Percentiles rank a stretch among this genome's conserved stretches.
Conservation (phyloP, 1,284 basidiomycete species). For the Fomitiporia mediterranea region DNA sequence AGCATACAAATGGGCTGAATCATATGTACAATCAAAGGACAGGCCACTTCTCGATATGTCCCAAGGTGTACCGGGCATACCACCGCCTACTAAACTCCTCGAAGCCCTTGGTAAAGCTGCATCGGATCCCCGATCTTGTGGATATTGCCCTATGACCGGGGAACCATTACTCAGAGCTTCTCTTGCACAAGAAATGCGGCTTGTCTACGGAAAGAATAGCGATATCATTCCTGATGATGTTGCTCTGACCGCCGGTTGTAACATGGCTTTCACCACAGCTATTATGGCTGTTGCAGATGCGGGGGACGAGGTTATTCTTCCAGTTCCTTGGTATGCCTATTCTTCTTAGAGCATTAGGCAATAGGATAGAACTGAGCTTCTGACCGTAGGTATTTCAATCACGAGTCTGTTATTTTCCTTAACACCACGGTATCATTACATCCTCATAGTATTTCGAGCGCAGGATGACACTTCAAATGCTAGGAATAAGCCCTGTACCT, state of each 20-base stretch:
- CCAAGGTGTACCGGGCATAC: constrained; percentile 69
- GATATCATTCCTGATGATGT: constrained; percentile 55
- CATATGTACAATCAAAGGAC: constrained; percentile 40
- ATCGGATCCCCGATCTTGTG: constrained; percentile 43
- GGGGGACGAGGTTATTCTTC: constrained; percentile 76
- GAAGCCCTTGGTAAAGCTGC: constrained; percentile 45
- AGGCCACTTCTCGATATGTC: constrained; percentile 70
- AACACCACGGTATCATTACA: constrained; percentile 17
- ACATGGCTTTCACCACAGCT: constrained; percentile 64
- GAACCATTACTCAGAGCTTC: constrained; percentile 53
- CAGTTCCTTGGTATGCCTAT: constrained; percentile 61
- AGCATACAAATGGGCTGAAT: constrained; percentile 60
- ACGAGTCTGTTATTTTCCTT: constrained; percentile 42
- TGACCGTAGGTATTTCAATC: constrained; percentile 66
- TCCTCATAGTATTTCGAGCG: constrained; percentile 6
- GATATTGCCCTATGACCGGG: constrained; percentile 68
- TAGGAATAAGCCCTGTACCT: constrained; percentile 59
- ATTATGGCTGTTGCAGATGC: constrained; percentile 64
- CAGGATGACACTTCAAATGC: constrained; percentile 71
- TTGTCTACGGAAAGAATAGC: constrained; percentile 48
- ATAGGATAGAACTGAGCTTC: not conserved
- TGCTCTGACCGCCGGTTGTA: constrained; percentile 62
- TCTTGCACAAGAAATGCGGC: constrained; percentile 61
- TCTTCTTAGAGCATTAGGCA: not conserved
- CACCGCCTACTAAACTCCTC: constrained; percentile 54